Evolutionary conservation across 2,329 filamentous ascomycete genomes (phyloP), one percentile per base, ranked within the genome.

Genomic region (Tolypocladium album): DNA sequence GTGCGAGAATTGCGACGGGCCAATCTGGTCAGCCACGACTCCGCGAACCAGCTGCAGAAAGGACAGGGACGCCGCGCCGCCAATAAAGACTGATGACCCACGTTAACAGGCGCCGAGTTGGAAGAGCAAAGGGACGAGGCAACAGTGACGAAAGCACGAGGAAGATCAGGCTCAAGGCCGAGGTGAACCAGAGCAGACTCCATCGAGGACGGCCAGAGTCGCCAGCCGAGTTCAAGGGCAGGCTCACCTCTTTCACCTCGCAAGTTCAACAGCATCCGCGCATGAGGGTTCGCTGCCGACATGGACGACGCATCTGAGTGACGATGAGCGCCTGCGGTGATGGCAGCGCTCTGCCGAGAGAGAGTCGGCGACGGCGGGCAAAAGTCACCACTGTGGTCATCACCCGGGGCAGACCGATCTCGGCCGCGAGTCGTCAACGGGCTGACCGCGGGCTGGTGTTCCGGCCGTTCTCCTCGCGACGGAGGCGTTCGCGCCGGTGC

Each of bases 41-140:
- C 78, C 72, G 17, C 80, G 75, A 17, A 83, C 71, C 42, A 83
- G 75, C 60, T 84, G 80, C 1, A 85, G 69, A 60, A 85, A 85
- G 0, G 82, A 84, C 17, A 85, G 69, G 0, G 79, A 78, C 1
- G 79, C 79, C 12, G 76, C 78, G n/a, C 76, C 72, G n/a, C 79
- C 76, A 56, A 81, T 73, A 57, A 77, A 81, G 0, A 81, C 76
- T 81, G 50, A 22, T 11, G 42, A 3, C 6, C 1, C 13, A 2
- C 20, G 40, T 65, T 0, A 67, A 53, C 1, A 56, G 5, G 39
- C 9, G 42, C 31, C 17, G 5, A 17, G n/a, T 34, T 34, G 2
- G 2, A n/a, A 40, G 55, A 9, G 1, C 2, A 2, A 27, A 27
- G 53, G 24, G 15, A 2, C 34, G 36, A 12, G n/a, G 15, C 45